Conservation (phyloP, 1,284 basidiomycete species). For the Fomitopsis palustris region DNA sequence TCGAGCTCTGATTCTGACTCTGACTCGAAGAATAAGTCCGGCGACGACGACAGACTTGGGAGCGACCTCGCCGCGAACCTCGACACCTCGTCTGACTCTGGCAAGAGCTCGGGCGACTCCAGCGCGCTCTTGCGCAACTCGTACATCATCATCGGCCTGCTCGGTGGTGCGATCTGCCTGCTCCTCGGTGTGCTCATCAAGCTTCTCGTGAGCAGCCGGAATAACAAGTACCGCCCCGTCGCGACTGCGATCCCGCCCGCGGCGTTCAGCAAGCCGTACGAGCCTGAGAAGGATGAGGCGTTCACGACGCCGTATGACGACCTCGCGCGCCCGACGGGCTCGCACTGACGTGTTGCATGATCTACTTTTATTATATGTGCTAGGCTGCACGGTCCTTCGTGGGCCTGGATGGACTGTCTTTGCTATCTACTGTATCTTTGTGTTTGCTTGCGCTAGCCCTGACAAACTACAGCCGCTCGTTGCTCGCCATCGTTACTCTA, state of each 20-base stretch:
- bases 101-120: slow-evolving; percentile 2
- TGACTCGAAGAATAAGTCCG: too few species aligned
- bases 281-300: slow-evolving; percentile 5
- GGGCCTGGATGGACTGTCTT: background rate
- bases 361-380: too few species aligned
- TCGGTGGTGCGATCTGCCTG: slow-evolving; percentile 10
- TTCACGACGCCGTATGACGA: slow-evolving; percentile 9
- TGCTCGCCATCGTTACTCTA: background rate
- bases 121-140: slow-evolving; percentile 13
- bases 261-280: slow-evolving; percentile 2
- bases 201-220: background rate
- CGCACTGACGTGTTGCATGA: background rate
- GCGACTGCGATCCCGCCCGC: background rate
- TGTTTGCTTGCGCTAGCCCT: background rate
- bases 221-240: slow-evolving; percentile 4
- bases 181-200: slow-evolving; percentile 11
- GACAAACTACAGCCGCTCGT: background rate
- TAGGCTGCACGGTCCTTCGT: too few species aligned
- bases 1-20: background rate
- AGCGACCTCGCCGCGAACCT: slow-evolving; percentile 3
- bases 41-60: background rate
- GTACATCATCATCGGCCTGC: slow-evolving; percentile 17
- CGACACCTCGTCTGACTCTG: background rate
- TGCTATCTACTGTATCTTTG: background rate
- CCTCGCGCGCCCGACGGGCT: slow-evolving; percentile 2